phyloP scores from a whole-genome alignment of 768 basidiomycete genomes.

The Heimioporus sp. region DNA sequence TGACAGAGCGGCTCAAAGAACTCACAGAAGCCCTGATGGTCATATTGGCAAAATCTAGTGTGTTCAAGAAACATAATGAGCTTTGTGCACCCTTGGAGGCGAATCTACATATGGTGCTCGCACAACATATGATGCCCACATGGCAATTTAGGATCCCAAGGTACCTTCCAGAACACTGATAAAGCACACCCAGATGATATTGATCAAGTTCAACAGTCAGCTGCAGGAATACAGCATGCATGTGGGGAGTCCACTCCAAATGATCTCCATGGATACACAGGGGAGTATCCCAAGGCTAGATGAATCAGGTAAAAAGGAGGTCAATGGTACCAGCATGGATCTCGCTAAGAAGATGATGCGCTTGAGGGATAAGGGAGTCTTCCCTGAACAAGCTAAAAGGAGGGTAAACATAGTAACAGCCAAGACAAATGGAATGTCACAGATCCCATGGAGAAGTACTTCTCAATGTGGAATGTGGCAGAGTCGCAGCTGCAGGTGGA shows the following conservation, averaged over 20 bases:
- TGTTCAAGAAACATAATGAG: slow-evolving; percentile 94
- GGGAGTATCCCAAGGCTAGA: slow-evolving; percentile 90
- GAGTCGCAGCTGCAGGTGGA: too few species aligned
- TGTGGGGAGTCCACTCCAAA: slow-evolving; percentile 80
- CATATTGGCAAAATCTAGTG: slow-evolving; percentile 89
- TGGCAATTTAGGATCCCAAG: slow-evolving; percentile 64
- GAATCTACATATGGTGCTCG: slow-evolving; percentile 1
- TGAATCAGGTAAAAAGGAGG: too few species aligned
- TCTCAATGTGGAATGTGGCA: too few species aligned
- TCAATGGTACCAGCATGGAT: too few species aligned
- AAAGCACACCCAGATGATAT: slow-evolving; percentile 93
- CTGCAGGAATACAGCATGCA: slow-evolving; percentile 88
- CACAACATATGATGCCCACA: background rate
- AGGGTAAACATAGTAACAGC: too few species aligned
- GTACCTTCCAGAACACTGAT: slow-evolving; percentile 83
- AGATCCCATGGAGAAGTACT: too few species aligned
- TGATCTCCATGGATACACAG: slow-evolving; percentile 81
- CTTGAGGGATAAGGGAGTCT: too few species aligned
- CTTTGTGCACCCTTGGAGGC: slow-evolving; percentile 89
- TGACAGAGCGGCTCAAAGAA: slow-evolving; percentile 91
- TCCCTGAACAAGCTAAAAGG: too few species aligned
- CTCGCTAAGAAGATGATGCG: too few species aligned
- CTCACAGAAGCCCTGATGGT: slow-evolving; percentile 88
- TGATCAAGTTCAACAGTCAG: slow-evolving; percentile 92
- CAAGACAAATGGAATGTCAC: too few species aligned